These are phyloP conservation scores for Pythium folliculosum DNA, from an alignment of 352 stramenopile species.

Conservation along the genomic window DNA sequence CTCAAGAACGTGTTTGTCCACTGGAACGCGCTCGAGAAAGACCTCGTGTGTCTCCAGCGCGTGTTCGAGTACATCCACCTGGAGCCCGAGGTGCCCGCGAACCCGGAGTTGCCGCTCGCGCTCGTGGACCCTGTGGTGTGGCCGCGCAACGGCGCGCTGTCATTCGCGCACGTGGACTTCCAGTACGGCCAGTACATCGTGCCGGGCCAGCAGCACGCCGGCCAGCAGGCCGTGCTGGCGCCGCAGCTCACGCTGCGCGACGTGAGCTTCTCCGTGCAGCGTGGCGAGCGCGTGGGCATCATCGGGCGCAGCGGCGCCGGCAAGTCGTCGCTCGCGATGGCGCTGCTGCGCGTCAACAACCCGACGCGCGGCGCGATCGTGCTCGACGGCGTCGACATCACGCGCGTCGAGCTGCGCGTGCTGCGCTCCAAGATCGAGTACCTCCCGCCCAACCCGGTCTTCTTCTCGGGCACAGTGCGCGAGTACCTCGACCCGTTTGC, in stretches of 20 bases:
- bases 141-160: slow-evolving; percentile 25
- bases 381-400: slow-evolving; percentile 44
- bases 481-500: slow-evolving; percentile 89
- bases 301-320: slow-evolving; percentile 84
- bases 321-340: slow-evolving; percentile 82
- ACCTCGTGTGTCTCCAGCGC: slow-evolving; percentile 31
- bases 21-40: slow-evolving; percentile 31
- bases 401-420: slow-evolving; percentile 32
- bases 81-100: slow-evolving; percentile 25
- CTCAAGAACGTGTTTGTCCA: slow-evolving; percentile 27
- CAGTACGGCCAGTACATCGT: slow-evolving; percentile 27
- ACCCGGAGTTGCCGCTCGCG: slow-evolving; percentile 27
- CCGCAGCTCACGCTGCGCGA: slow-evolving; percentile 22
- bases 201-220: slow-evolving; percentile 13
- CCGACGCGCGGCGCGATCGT: slow-evolving; percentile 37
- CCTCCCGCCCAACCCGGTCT: slow-evolving; percentile 69
- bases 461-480: slow-evolving; percentile 86
- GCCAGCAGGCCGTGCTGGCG: not conserved
- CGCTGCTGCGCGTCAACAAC: slow-evolving; percentile 87
- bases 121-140: slow-evolving; percentile 23
- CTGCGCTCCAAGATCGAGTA: slow-evolving; percentile 40
- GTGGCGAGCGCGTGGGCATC: slow-evolving; percentile 65
- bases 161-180: slow-evolving; percentile 29
- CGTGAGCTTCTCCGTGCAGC: slow-evolving; percentile 46
- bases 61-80: slow-evolving; percentile 36